Conservation (phyloP, 1,284 basidiomycete species). For the Ustilago xerochloae region DNA sequence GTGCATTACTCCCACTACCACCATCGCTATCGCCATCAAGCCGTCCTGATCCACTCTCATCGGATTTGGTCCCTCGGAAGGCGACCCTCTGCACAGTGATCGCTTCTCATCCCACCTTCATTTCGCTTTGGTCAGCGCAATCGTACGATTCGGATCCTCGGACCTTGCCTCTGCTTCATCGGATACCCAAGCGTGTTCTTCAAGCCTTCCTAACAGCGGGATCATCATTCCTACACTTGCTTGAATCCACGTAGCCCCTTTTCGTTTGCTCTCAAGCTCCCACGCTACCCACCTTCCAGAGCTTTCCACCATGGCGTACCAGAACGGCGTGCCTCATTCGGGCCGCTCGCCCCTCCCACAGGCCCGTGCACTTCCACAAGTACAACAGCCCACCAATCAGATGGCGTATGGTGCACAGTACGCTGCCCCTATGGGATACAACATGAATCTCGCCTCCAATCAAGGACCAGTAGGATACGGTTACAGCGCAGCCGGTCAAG, state of each 20-base stretch:
- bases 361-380: constrained; percentile 46
- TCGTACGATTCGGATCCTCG: too few species aligned
- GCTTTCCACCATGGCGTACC: constrained; percentile 33
- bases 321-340: constrained; percentile 36
- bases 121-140: too few species aligned
- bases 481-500: constrained; percentile 56
- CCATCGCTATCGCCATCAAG: too few species aligned
- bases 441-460: constrained; percentile 38
- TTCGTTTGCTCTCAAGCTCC: not conserved
- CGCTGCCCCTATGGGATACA: constrained; percentile 55
- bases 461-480: constrained; percentile 49
- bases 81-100: too few species aligned
- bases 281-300: not conserved
- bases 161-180: too few species aligned
- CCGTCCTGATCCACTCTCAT: too few species aligned
- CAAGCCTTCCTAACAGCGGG: not conserved
- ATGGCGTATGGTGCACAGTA: constrained; percentile 62
- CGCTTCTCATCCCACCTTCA: too few species aligned
- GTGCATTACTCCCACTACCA: too few species aligned
- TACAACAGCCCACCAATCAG: constrained; percentile 57
- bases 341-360: constrained; percentile 43
- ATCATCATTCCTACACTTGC: too few species aligned
- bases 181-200: not conserved
- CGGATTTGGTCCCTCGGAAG: too few species aligned
- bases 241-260: not conserved